phyloP scores from a whole-genome alignment of 1,284 basidiomycete species.

The Peniophora sp. region DNA sequence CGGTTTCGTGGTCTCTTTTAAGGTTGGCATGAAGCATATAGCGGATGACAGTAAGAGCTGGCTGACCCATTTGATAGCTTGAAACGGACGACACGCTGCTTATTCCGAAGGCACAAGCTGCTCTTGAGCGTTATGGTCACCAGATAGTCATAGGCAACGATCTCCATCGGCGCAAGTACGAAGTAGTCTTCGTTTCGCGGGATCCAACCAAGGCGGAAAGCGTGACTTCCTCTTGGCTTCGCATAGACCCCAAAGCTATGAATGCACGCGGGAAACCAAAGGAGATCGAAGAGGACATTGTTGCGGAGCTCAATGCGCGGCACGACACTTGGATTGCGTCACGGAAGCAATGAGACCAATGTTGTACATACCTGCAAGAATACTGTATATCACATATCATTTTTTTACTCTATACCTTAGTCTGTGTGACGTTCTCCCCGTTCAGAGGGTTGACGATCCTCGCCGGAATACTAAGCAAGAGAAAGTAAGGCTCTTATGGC shows the following conservation, averaged over 20 bases:
- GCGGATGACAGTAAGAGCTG: background rate
- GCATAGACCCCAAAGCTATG: slow-evolving; percentile 38
- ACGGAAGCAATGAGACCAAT: no score
- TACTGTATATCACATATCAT: no score
- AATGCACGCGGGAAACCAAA: slow-evolving; percentile 33
- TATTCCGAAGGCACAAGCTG: slow-evolving; percentile 84
- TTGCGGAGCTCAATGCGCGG: slow-evolving; percentile 64
- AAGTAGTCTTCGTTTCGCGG: slow-evolving; percentile 79
- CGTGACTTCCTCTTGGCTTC: slow-evolving; percentile 68
- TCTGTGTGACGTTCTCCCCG: no score
- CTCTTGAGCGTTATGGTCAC: slow-evolving; percentile 91
- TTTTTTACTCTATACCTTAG: no score
- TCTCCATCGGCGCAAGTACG: slow-evolving; percentile 80
- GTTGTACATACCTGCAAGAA: no score
- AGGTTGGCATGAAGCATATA: slow-evolving; percentile 44
- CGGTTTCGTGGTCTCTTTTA: slow-evolving; percentile 95
- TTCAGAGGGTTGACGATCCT: no score
- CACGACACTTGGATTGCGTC: slow-evolving; percentile 64
- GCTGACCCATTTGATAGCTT: slow-evolving; percentile 45
- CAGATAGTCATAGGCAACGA: slow-evolving; percentile 97
- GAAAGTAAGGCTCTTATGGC: no score
- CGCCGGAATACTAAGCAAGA: no score
- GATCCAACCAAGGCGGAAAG: slow-evolving; percentile 10
- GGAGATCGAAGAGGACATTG: slow-evolving; percentile 92
- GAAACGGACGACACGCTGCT: slow-evolving; percentile 85